Percentiles rank a stretch among this genome's conserved stretches.
Evolutionary conservation across 1,284 basidiomycete species (phyloP).

Genomic region (Earliella scabrosa): DNA sequence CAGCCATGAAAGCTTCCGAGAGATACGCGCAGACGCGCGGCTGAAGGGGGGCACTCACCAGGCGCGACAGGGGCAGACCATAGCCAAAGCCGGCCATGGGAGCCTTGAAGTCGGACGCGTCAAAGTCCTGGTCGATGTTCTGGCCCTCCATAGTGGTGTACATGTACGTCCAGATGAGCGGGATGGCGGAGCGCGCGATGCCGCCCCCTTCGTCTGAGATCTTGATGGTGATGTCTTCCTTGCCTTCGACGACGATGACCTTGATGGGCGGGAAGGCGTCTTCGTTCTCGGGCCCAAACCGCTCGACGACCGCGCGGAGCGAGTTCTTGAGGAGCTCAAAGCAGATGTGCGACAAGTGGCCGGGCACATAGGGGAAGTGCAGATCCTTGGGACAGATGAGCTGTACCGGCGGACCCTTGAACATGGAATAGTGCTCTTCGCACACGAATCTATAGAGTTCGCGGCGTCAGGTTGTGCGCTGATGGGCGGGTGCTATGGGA

Average conservation of each 20-base stretch:
- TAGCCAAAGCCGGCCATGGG: constrained; percentile 99
- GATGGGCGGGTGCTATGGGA: neutral
- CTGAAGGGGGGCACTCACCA: constrained; percentile 51
- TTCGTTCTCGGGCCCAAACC: constrained; percentile 85
- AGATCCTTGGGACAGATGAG: constrained; percentile 92
- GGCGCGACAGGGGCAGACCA: constrained; percentile 87
- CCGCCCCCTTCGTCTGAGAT: constrained; percentile 97
- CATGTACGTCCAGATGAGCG: constrained; percentile 99
- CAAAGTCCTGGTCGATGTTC: constrained; percentile 86
- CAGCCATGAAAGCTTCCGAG: no score
- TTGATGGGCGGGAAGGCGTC: constrained; percentile 92
- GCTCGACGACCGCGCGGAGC: constrained; percentile 94
- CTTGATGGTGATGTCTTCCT: constrained; percentile 98
- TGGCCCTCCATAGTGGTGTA: constrained; percentile 98
- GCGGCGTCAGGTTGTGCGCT: neutral
- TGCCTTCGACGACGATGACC: constrained; percentile 94
- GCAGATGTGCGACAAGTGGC: constrained; percentile 94
- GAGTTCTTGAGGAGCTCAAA: constrained; percentile 99
- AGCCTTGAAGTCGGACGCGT: constrained; percentile 94
- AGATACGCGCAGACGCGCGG: constrained; percentile 34
- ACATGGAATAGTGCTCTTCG: constrained; percentile 97
- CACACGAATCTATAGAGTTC: constrained; percentile 73
- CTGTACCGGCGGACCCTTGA: constrained; percentile 96
- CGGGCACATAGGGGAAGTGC: constrained; percentile 95
- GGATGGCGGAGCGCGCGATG: constrained; percentile 91